A percentile compares a stretch with the other conserved stretches of the same genome.
Evolutionary conservation across 2,329 filamentous ascomycete genomes (phyloP).

Genomic region (Xylariaceae sp.): DNA sequence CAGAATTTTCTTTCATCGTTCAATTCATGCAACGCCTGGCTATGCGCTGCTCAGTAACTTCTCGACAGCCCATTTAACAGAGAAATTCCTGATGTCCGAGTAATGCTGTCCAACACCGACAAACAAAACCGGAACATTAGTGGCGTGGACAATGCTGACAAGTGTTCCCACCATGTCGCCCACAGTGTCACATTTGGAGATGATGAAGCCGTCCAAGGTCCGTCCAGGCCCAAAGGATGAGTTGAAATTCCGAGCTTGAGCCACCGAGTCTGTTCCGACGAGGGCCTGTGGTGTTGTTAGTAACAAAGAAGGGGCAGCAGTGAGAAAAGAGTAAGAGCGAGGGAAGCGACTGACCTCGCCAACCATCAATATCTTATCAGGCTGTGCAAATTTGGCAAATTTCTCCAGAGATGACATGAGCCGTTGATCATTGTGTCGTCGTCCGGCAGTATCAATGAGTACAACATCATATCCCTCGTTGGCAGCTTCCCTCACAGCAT

Average conservation of each 20-base stretch:
- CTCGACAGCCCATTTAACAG: constrained; percentile 68
- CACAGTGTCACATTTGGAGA: constrained; percentile 97
- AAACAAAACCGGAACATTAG: constrained; percentile 92
- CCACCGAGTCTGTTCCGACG: constrained; percentile 92
- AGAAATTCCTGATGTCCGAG: constrained; percentile 65
- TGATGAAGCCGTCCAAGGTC: constrained; percentile 92
- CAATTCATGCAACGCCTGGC: constrained; percentile 9
- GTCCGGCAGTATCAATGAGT: constrained; percentile 92
- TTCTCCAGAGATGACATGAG: constrained; percentile 97
- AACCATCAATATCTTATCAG: constrained; percentile 99
- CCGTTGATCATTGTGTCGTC: constrained; percentile 90
- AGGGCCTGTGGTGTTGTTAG: constrained; percentile 56
- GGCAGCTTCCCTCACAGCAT: constrained; percentile 79
- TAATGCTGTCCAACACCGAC: constrained; percentile 73
- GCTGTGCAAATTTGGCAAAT: constrained; percentile 92
- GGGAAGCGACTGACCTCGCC: constrained; percentile 48
- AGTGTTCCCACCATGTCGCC: constrained; percentile 98
- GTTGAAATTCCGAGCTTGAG: constrained; percentile 96
- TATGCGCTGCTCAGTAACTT: constrained; percentile 57
- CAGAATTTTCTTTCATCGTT: no score
- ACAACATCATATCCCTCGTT: constrained; percentile 85
- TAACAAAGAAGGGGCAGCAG: constrained; percentile 14
- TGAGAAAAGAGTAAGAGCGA: background rate
- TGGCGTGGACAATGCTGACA: constrained; percentile 96
- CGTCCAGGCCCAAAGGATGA: constrained; percentile 80